These are phyloP conservation scores for Colletotrichum sp. DNA, from an alignment of 2,329 filamentous ascomycete species.

Conservation along the genomic window DNA sequence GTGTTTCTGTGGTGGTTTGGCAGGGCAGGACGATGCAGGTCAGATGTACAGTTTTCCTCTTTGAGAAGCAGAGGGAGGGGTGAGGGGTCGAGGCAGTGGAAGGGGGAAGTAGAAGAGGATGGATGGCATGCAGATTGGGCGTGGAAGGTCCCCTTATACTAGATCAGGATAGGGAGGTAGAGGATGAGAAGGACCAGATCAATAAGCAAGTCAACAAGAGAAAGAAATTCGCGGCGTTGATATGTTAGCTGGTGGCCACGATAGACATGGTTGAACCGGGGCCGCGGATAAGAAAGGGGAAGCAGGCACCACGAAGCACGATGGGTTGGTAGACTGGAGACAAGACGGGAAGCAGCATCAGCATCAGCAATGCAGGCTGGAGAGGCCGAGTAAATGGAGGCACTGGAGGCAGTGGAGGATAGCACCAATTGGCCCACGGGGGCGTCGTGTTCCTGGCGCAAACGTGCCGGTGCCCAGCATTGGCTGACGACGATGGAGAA, in stretches of 20 bases:
- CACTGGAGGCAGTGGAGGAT: neutral
- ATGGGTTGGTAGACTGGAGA: neutral
- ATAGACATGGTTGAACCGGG: neutral
- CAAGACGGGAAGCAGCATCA: neutral
- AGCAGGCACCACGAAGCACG: neutral
- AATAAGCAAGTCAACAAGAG: neutral
- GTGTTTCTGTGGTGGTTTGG: neutral
- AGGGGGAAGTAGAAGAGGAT: neutral
- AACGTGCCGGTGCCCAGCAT: conserved; percentile 19
- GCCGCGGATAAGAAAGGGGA: neutral
- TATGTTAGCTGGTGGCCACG: neutral
- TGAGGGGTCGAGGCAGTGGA: conserved; percentile 7
- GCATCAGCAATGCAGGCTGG: neutral
- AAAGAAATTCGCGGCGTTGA: neutral
- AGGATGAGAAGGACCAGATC: neutral
- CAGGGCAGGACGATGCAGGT: conserved; percentile 15
- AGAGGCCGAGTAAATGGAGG: neutral
- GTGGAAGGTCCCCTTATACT: conserved; percentile 10
- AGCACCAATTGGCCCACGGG: neutral
- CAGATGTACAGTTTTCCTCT: conserved; percentile 16
- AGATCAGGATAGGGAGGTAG: conserved; percentile 13
- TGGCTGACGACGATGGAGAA: conserved; percentile 19
- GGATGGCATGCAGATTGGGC: conserved; percentile 10
- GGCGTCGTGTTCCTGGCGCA: conserved; percentile 20
- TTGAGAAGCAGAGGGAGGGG: conserved; percentile 10